Base-by-base conservation (phyloP, 371 early-diverging fungal genomes). In the Sporodiniella umbellata region DNA sequence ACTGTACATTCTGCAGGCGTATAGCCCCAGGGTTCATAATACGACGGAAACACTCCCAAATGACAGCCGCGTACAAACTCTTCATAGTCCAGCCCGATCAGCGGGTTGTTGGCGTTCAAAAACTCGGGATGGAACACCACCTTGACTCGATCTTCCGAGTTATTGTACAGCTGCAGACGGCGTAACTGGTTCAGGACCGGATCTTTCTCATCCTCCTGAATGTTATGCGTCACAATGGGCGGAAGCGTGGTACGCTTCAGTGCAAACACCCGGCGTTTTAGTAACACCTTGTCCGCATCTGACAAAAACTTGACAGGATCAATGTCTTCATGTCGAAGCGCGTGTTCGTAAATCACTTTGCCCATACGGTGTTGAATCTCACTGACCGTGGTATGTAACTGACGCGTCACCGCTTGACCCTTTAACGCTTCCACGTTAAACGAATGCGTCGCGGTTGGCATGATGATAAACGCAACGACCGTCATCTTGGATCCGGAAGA, bases 1-100 rank as follows among this genome's bases (percentile, higher is more conserved):
- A 97, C 95, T 0, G 98, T 97, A 68, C 96, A 97, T 70, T 97
- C 98, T 30, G 95, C 95, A 11, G 96, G 95, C 2, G 96, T 95
- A 70, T 96, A 74, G 19, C 75, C 82, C 95, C 96, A 97, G 17
- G 98, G 96, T 65, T 97, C 96, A 70, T 97, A 96, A 72, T 94
- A 97, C 22, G 84, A 84, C 1, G 96, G 93, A 77, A 97, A 97
- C 8, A 97, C 95, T 55, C 98, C 98, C 60, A 96, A 63, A 60
- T 96, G 95, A 58, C 93, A 93, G 26, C 96, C 98, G 51, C 98
- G 90, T 24, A 97, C 93, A 75, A 97, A 97, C 40, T 97, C 96
- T 61, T 97, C 98, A 66, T 97, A 97, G 64, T 97, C 98, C 43
- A 97, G 75, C 8, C 88, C 84, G 37, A 96, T 70, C 15, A 97